Conservation (phyloP, 2,329 filamentous ascomycete genomes). For the Geosmithia putterillii region DNA sequence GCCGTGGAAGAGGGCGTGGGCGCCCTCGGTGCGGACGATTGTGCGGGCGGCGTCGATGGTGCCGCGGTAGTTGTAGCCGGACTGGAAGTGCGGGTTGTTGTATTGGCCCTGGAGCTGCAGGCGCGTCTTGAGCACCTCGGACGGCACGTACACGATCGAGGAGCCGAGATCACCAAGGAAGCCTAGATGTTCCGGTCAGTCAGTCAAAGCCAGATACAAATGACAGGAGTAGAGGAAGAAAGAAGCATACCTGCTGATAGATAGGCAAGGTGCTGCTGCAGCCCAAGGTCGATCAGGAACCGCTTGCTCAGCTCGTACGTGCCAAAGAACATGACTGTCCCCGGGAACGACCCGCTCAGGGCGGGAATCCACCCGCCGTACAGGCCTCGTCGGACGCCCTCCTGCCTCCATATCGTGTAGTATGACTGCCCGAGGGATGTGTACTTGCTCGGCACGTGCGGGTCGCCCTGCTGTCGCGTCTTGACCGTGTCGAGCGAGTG, state of each 20-base stretch:
- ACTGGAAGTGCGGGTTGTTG: slow-evolving; percentile 89
- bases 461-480: slow-evolving; percentile 93
- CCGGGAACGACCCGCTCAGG: slow-evolving; percentile 82
- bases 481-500: slow-evolving; percentile 98
- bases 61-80: slow-evolving; percentile 89
- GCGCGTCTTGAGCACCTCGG: slow-evolving; percentile 95
- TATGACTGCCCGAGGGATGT: slow-evolving; percentile 83
- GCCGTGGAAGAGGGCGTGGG: slow-evolving; percentile 83
- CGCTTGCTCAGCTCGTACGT: slow-evolving; percentile 94
- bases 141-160: slow-evolving; percentile 88
- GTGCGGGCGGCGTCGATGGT: slow-evolving; percentile 76
- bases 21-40: slow-evolving; percentile 72
- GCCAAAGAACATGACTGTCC: slow-evolving; percentile 91
- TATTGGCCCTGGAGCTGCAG: slow-evolving; percentile 88
- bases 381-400: slow-evolving; percentile 72
- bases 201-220: background rate
- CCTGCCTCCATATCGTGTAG: slow-evolving; percentile 83
- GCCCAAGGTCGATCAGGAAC: slow-evolving; percentile 69
- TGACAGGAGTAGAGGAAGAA: background rate
- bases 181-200: slow-evolving; percentile 36
- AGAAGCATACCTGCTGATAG: slow-evolving; percentile 57
- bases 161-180: slow-evolving; percentile 87
- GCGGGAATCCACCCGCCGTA: slow-evolving; percentile 93
- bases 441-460: slow-evolving; percentile 86
- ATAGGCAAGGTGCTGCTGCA: slow-evolving; percentile 77